phyloP scores from a whole-genome alignment of 805 yeast genomes.

The Hanseniaspora jakobsenii region DNA sequence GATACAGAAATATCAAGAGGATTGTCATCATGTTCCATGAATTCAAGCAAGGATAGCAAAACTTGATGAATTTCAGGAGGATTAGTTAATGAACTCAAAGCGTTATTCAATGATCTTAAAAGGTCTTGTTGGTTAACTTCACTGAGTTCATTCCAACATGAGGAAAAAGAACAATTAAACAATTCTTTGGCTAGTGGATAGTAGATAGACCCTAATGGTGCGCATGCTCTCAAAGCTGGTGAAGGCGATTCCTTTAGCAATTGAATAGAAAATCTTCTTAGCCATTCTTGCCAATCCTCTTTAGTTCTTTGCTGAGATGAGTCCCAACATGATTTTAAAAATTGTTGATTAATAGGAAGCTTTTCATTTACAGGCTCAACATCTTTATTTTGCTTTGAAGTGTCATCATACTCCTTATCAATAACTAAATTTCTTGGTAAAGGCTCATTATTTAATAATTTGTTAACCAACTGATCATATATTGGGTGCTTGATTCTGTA shows the following conservation, averaged over 20 bases:
- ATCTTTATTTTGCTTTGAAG: slow-evolving; percentile 28
- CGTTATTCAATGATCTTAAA: slow-evolving; percentile 72
- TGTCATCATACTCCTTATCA: slow-evolving; percentile 45
- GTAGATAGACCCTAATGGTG: slow-evolving; percentile 74
- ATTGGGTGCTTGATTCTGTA: slow-evolving; percentile 56
- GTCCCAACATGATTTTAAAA: slow-evolving; percentile 78
- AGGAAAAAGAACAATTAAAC: slow-evolving; percentile 87
- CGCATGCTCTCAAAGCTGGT: slow-evolving; percentile 86
- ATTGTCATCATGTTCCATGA: slow-evolving; percentile 94
- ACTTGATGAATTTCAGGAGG: slow-evolving; percentile 95
- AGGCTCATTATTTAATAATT: slow-evolving; percentile 72
- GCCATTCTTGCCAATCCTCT: slow-evolving; percentile 99
- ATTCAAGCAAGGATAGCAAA: slow-evolving; percentile 79
- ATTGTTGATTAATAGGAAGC: slow-evolving; percentile 54
- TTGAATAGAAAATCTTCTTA: slow-evolving; percentile 72
- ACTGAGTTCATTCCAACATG: slow-evolving; percentile 88
- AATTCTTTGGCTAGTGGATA: slow-evolving; percentile 80
- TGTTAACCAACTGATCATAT: slow-evolving; percentile 71
- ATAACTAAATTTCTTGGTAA: slow-evolving; percentile 64
- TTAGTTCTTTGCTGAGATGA: slow-evolving; percentile 75
- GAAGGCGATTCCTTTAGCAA: slow-evolving; percentile 85
- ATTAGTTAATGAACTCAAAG: slow-evolving; percentile 77
- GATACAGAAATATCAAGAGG: slow-evolving; percentile 85
- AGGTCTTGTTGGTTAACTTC: slow-evolving; percentile 83
- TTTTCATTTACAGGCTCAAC: slow-evolving; percentile 61